These are phyloP conservation scores for Fonsecaea multimorphosa DNA, from an alignment of 2,329 filamentous ascomycete genomes.

Conservation along the genomic window DNA sequence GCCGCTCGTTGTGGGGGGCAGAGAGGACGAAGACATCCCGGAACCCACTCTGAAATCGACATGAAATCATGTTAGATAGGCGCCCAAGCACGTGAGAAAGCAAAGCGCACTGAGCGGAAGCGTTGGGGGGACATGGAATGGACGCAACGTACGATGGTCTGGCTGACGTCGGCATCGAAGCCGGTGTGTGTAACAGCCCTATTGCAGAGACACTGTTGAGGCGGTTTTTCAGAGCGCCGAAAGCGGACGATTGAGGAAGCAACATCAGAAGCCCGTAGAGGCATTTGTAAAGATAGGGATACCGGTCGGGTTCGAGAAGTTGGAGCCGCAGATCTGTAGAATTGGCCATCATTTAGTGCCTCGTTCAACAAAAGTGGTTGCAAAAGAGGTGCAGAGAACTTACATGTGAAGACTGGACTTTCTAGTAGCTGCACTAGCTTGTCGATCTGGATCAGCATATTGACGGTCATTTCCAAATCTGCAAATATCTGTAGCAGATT, in stretches of 20 bases:
- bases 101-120: conserved; percentile 17
- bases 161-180: conserved; percentile 45
- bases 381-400: conserved; percentile 44
- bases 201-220: conserved; percentile 97
- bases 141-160: conserved; percentile 34
- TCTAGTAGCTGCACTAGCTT: conserved; percentile 96
- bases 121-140: background rate
- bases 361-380: conserved; percentile 23
- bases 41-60: conserved; percentile 28
- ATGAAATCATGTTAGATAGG: background rate
- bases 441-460: conserved; percentile 97
- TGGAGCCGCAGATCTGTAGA: conserved; percentile 86
- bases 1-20: conserved; percentile 15
- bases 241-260: conserved; percentile 95
- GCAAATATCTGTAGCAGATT: conserved; percentile 95
- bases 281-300: conserved; percentile 95
- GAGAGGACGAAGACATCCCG: conserved; percentile 26
- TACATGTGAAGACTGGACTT: conserved; percentile 96
- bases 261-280: conserved; percentile 97
- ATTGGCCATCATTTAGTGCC: conserved; percentile 22
- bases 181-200: conserved; percentile 86
- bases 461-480: conserved; percentile 98
- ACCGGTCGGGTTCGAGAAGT: conserved; percentile 91
- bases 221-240: conserved; percentile 93
- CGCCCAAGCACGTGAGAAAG: conserved; percentile 17